Base-by-base conservation (phyloP, 805 yeast genomes). In the Starmerella geochares region DNA sequence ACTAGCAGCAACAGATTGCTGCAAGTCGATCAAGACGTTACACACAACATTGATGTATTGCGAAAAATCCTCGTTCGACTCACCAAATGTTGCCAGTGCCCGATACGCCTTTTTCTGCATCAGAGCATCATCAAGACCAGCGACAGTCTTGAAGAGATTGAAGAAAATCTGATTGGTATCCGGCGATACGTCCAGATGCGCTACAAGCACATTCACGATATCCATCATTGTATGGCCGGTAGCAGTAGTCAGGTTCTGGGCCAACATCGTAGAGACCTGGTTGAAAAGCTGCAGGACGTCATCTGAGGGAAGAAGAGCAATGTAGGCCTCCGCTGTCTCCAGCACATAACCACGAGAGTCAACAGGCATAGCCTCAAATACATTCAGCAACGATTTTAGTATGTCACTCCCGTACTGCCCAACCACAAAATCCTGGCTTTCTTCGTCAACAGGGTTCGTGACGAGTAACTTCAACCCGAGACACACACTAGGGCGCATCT, bases 41-140 rank as follows among this genome's bases (percentile, higher is more conserved):
- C 41, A 47, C 21, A 54, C 48, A 23, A 39, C 43, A 61, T 81
- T 79, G 14, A 24, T 25, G 21, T 31, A 29, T 3, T 42, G 27
- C 19, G 27, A 5, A 28, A 29, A 54, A 38, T 81, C 79, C 13
- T 67, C 62, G 47, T 82, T 69, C 25, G 70, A 70, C 64, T 88
- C 95, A 46, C 80, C 71, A 58, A 92, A 67, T 54, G 76, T 79
- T 19, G 83, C 66, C 49, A 90, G 49, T 2, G 67, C 58, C 17
- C 94, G 77, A 67, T 87, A 90, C 1, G 95, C 76, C 71, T 95
- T 80, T 69, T 90, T 90, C 66, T 90, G 97, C 57, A 86, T 72
- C 59, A 80, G 74, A 38, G 83, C 79, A 44, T 71, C 67, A 3
- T 54, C 44, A 31, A 52, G 47, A 4, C 56, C 38, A 2, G 56